Evolutionary conservation across 2,329 filamentous ascomycete species (phyloP).

Genomic region (Ampelomyces quisqualis): DNA sequence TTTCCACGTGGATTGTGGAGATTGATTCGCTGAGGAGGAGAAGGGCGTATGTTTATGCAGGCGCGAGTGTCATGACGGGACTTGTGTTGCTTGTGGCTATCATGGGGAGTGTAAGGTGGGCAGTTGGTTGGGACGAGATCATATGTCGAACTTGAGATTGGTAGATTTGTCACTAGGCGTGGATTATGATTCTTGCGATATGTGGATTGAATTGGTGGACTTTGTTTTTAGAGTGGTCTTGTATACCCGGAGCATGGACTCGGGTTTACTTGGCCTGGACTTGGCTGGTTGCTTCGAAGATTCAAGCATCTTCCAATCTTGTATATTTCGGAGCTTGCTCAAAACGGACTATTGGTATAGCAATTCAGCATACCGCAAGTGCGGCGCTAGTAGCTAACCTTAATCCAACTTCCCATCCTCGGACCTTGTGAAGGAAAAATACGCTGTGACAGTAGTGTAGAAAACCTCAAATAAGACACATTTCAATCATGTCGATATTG

Average conservation of each 20-base stretch:
- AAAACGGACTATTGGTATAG: too few species aligned
- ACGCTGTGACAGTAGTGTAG: too few species aligned
- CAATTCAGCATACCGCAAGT: too few species aligned
- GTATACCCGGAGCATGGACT: background rate
- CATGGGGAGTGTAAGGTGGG: constrained; percentile 77
- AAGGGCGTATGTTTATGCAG: constrained; percentile 69
- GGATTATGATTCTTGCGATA: background rate
- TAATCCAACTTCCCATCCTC: too few species aligned
- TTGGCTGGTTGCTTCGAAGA: too few species aligned
- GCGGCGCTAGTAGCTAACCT: too few species aligned
- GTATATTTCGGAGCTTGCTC: too few species aligned
- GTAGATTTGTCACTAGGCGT: background rate
- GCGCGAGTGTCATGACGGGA: constrained; percentile 59
- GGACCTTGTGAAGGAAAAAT: too few species aligned
- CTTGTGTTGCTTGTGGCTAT: constrained; percentile 64
- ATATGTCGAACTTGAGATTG: constrained; percentile 32
- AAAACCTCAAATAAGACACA: too few species aligned
- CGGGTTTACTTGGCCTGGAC: too few species aligned
- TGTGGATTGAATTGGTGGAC: background rate
- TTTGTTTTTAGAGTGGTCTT: background rate
- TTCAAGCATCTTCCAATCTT: too few species aligned
- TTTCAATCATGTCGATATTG: too few species aligned
- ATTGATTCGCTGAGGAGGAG: constrained; percentile 44
- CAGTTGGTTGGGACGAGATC: constrained; percentile 45
- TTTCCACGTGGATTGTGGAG: constrained; percentile 53